Evolutionary conservation across 257 asterid species (phyloP).

Genomic region (Nicotiana tomentosiformis): DNA sequence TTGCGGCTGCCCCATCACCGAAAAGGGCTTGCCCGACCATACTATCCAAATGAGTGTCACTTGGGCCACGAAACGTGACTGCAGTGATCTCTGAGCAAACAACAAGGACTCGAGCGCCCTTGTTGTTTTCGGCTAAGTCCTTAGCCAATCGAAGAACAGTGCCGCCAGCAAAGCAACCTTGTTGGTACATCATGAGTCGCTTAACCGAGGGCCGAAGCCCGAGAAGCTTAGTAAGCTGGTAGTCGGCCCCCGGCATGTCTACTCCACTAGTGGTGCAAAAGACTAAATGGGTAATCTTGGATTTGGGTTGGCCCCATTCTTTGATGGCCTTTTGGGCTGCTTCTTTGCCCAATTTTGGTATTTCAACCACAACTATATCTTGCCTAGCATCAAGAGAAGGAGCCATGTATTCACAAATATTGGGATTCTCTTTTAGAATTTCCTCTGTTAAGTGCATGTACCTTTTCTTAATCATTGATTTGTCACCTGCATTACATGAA

Average conservation of each 20-base stretch:
- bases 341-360: conserved; percentile 73
- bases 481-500: conserved; percentile 41
- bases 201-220: conserved; percentile 64
- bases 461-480: conserved; percentile 54
- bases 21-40: conserved; percentile 59
- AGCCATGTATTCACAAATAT: conserved; percentile 55
- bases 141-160: conserved; percentile 66
- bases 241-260: conserved; percentile 89
- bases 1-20: conserved; percentile 61
- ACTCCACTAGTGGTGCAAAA: conserved; percentile 84
- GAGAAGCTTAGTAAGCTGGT: conserved; percentile 68
- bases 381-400: conserved; percentile 67
- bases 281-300: conserved; percentile 63
- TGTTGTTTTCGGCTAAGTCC: conserved; percentile 73
- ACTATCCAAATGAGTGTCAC: conserved; percentile 44
- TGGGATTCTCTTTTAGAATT: conserved; percentile 44
- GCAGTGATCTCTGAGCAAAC: conserved; percentile 67
- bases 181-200: conserved; percentile 75
- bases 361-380: conserved; percentile 68
- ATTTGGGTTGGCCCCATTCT: conserved; percentile 87
- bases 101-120: conserved; percentile 50
- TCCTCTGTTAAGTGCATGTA: conserved; percentile 68
- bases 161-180: conserved; percentile 72
- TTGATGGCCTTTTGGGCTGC: conserved; percentile 79
- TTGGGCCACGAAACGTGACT: conserved; percentile 60